phyloP scores from a whole-genome alignment of 371 early-diverging fungal genomes.

The Mycotypha africana region DNA sequence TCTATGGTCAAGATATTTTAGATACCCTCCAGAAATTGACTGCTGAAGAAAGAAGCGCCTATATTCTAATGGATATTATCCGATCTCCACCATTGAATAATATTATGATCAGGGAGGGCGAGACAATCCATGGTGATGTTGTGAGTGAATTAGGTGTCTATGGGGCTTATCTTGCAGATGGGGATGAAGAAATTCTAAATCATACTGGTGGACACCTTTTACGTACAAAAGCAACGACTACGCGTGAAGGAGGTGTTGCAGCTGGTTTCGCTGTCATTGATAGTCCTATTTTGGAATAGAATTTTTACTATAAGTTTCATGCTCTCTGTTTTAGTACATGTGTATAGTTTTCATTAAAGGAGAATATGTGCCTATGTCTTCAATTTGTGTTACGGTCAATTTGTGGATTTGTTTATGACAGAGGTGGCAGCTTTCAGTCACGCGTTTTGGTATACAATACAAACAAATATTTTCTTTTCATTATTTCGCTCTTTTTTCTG shows the following conservation, averaged over 20 bases:
- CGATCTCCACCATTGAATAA: constrained; percentile 71
- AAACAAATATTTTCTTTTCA: too few relatives aligned
- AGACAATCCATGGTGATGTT: constrained; percentile 66
- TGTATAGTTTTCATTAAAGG: too few relatives aligned
- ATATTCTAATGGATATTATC: constrained; percentile 91
- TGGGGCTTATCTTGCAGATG: constrained; percentile 80
- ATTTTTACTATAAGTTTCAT: too few relatives aligned
- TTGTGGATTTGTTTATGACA: too few relatives aligned
- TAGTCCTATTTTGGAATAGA: too few relatives aligned
- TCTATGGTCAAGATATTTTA: constrained; percentile 86
- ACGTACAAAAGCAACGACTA: constrained; percentile 81
- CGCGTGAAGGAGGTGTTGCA: constrained; percentile 95
- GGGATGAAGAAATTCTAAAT: constrained; percentile 65
- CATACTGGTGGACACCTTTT: constrained; percentile 85
- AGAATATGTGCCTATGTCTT: too few relatives aligned
- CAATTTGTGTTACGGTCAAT: too few relatives aligned
- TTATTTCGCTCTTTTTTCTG: too few relatives aligned
- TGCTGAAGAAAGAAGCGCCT: constrained; percentile 66
- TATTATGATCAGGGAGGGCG: constrained; percentile 78
- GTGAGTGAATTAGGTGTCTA: constrained; percentile 93
- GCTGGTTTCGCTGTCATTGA: constrained; percentile 98
- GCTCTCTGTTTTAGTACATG: too few relatives aligned
- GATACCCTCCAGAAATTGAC: constrained; percentile 46
- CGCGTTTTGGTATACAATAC: too few relatives aligned
- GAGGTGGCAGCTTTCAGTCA: too few relatives aligned